phyloP scores from a whole-genome alignment of 2,329 filamentous ascomycete genomes.

The Pseudocercospora eumusae region DNA sequence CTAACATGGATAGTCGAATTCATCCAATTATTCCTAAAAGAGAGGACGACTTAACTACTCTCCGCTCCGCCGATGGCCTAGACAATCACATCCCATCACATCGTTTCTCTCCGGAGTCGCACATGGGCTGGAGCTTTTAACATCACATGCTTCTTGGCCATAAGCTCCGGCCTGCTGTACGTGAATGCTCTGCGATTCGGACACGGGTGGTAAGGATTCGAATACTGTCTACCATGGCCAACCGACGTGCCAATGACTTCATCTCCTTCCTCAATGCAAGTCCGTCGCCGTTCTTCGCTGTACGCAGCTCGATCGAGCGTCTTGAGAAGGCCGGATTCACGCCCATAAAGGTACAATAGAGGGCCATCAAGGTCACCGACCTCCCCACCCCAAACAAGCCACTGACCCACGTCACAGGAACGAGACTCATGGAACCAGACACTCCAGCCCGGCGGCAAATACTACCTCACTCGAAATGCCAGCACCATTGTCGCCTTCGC shows the following conservation, averaged over 20 bases:
- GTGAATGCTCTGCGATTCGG: background rate
- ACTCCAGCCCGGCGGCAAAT: constrained; percentile 84
- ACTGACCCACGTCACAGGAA: constrained; percentile 55
- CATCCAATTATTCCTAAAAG: no score
- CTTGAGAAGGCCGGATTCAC: constrained; percentile 83
- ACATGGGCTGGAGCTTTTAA: no score
- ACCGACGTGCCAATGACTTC: constrained; percentile 70
- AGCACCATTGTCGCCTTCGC: constrained; percentile 92
- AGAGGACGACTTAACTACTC: no score
- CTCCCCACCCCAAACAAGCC: background rate
- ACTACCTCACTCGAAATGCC: constrained; percentile 91
- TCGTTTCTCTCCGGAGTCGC: no score
- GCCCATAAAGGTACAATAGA: constrained; percentile 66
- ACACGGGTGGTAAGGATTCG: background rate
- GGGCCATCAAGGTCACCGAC: constrained; percentile 13
- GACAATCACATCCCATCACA: no score
- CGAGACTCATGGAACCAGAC: constrained; percentile 82
- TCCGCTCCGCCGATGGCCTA: no score
- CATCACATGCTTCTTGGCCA: background rate
- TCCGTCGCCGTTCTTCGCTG: constrained; percentile 90
- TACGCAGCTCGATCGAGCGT: constrained; percentile 72
- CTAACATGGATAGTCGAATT: no score
- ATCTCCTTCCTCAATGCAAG: constrained; percentile 92
- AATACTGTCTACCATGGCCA: constrained; percentile 34
- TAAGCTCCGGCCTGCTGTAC: background rate